A percentile compares a stretch with the other conserved stretches of the same genome.
Conservation (phyloP, 257 asterid species). For the Solanum pinnatisectum region DNA sequence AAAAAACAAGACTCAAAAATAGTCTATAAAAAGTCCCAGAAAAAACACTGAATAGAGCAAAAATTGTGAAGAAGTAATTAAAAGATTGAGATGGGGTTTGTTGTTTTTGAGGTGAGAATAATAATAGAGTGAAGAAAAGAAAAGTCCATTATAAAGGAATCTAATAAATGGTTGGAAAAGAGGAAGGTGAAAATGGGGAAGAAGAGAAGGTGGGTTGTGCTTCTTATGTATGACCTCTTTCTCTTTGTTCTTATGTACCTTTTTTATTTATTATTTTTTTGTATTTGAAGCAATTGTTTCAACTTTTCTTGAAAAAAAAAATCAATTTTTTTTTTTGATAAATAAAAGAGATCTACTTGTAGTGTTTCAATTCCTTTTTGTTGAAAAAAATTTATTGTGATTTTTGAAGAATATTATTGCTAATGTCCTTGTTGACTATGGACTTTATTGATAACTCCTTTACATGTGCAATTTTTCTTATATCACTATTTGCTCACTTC, state of each 20-base stretch:
- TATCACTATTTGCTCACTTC: not conserved
- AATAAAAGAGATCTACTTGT: not conserved
- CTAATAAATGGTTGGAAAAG: constrained; percentile 63
- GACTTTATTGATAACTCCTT: constrained; percentile 21
- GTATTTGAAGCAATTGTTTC: constrained; percentile 58
- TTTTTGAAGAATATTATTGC: constrained; percentile 13
- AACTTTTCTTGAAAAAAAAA: constrained; percentile 17
- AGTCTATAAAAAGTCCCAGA: constrained; percentile 28
- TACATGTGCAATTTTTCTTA: constrained; percentile 14
- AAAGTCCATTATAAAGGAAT: constrained; percentile 54
- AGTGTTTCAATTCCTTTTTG: not conserved
- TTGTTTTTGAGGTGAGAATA: constrained; percentile 23
- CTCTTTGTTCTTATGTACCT: constrained; percentile 8
- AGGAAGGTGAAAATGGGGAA: constrained; percentile 30
- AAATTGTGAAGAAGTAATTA: constrained; percentile 21
- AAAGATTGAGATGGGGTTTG: constrained; percentile 29
- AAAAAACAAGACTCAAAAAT: constrained; percentile 20
- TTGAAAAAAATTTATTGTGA: not conserved
- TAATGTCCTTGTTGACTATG: constrained; percentile 25
- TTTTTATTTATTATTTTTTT: not conserved
- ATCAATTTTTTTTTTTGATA: not conserved
- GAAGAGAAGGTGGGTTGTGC: constrained; percentile 17
- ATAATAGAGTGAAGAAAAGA: constrained; percentile 40
- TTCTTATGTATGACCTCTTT: constrained; percentile 39
- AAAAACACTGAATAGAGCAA: constrained; percentile 42